A percentile compares a stretch with the other conserved stretches of the same genome.
phyloP scores from a whole-genome alignment of 768 basidiomycete species.

The Lactarius tabidus region DNA sequence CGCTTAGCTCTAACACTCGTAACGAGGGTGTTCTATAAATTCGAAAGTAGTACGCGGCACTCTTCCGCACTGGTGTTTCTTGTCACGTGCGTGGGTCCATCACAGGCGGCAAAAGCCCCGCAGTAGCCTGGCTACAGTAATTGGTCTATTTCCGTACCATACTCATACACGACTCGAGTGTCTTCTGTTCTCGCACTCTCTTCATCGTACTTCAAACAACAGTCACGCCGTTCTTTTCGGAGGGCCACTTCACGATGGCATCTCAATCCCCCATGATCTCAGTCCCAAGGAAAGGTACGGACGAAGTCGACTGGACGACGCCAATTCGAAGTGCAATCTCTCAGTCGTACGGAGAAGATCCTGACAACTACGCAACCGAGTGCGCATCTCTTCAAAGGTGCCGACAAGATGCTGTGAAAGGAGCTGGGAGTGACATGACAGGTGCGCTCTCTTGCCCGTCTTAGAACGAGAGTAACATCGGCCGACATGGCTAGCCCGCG shows the following conservation, averaged over 20 bases:
- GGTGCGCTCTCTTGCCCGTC: slow-evolving; percentile 44
- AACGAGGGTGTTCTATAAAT: background rate
- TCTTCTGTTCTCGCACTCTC: background rate
- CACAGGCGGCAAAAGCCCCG: background rate
- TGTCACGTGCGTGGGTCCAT: background rate
- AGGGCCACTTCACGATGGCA: slow-evolving; percentile 44
- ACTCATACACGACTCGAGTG: background rate
- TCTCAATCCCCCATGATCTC: slow-evolving; percentile 86
- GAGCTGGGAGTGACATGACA: slow-evolving; percentile 94
- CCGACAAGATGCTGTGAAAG: slow-evolving; percentile 92
- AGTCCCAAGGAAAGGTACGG: slow-evolving; percentile 91
- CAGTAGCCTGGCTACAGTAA: background rate
- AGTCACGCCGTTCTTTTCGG: background rate
- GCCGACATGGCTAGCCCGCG: slow-evolving; percentile 54
- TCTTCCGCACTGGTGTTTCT: background rate
- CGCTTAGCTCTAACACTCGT: background rate
- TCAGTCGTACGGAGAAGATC: slow-evolving; percentile 90
- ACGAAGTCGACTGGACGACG: slow-evolving; percentile 94
- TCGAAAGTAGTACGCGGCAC: background rate
- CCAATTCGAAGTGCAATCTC: slow-evolving; percentile 84
- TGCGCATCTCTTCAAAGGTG: slow-evolving; percentile 83
- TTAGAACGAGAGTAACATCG: background rate
- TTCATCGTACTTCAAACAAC: background rate
- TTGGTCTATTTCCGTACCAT: background rate
- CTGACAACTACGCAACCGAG: slow-evolving; percentile 83